These are phyloP conservation scores for Amanita molliuscula DNA, from an alignment of 768 basidiomycete species.

Conservation along the genomic window DNA sequence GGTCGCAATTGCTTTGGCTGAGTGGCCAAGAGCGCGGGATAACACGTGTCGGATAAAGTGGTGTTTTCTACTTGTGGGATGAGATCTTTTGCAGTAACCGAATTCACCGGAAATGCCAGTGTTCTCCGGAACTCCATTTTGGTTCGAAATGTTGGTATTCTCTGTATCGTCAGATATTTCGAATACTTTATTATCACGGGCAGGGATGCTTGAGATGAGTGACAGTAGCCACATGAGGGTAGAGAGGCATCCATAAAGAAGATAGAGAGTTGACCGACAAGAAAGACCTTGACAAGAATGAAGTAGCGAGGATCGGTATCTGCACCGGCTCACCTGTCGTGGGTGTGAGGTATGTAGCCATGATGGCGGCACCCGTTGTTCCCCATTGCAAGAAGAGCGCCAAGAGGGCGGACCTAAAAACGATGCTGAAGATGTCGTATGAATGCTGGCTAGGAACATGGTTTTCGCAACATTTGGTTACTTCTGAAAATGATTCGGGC, in stretches of 20 bases:
- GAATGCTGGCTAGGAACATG: slow-evolving; percentile 9
- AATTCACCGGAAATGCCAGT: background rate
- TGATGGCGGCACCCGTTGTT: slow-evolving; percentile 12
- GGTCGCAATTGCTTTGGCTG: slow-evolving; percentile 19
- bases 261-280: background rate
- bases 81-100: slow-evolving; percentile 4
- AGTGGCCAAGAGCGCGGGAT: slow-evolving; percentile 18
- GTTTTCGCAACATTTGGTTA: slow-evolving; percentile 9
- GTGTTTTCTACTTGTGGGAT: background rate
- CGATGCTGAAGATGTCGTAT: slow-evolving; percentile 11
- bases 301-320: background rate
- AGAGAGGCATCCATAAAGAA: slow-evolving; percentile 14
- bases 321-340: slow-evolving; percentile 8
- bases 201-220: slow-evolving; percentile 18
- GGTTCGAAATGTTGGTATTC: too few relatives aligned
- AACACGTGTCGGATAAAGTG: slow-evolving; percentile 7
- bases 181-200: too few relatives aligned
- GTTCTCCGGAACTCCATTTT: too few relatives aligned
- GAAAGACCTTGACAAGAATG: background rate
- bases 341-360: slow-evolving; percentile 14
- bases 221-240: slow-evolving; percentile 15
- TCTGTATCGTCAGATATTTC: too few relatives aligned
- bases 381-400: slow-evolving; percentile 14
- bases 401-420: slow-evolving; percentile 9
- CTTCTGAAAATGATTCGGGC: background rate